Base-by-base conservation (phyloP, 192 early-diverging fungal genomes). In the Chytriomyces sp. region DNA sequence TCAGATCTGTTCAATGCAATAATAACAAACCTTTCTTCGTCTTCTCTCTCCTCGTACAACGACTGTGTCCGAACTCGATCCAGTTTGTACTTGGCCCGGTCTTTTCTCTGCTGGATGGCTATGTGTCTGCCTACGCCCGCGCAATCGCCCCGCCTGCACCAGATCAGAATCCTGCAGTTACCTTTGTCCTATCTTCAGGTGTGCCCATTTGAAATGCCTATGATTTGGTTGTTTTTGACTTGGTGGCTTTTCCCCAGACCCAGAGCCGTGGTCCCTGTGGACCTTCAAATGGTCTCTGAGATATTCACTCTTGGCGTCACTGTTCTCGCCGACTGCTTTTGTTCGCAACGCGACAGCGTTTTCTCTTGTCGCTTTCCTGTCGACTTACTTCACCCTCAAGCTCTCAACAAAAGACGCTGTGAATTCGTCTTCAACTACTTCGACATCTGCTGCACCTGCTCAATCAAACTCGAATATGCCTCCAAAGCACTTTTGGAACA, bases 221-320 rank as follows among this genome's bases (percentile, higher is more conserved):
- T 35, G 35, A 35, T 2, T 35, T 35, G 35, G 0, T 35, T 35
- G 35, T 35, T 35, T 35, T 35, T 35, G 35, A 35, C 35, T 35
- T 35, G 35, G 35, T 35, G 35, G 35, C 35, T 35, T 35, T 35
- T 35, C 53, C 16, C 13, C 53, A 57, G 53, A 57, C 16, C 16
- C 47, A 11, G 44, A 65, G 47, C 73, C 64, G n/a, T 64, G 61
- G 63, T 48, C 73, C 11, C 10, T 65, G 47, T 65, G 53, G 53
- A 50, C 60, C n/a, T 16, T 66, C 45, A 64, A 65, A 66, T 75
- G 73, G 73, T 16, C 45, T n/a, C 26, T 75, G 20, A 61, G 73
- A 20, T 20, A 57, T 57, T 20, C 35, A 28, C 46, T n/a, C n/a
- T 64, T 50, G 10, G 64, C 6, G 49, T 65, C 28, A 16, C 64